These are phyloP conservation scores for Xerocomellus intermedius DNA, from an alignment of 768 basidiomycete genomes.

Conservation along the genomic window DNA sequence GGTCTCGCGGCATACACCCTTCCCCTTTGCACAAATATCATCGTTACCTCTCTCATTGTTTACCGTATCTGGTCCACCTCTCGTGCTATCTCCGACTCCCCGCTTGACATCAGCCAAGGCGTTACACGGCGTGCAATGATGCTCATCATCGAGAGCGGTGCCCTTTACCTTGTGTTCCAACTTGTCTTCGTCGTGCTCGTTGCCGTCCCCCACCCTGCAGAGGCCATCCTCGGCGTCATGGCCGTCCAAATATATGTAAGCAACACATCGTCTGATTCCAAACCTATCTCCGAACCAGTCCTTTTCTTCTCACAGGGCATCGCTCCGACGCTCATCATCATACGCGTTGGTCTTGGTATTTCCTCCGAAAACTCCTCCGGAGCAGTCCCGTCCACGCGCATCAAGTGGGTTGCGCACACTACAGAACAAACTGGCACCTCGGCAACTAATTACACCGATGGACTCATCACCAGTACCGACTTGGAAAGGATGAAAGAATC, in stretches of 20 bases:
- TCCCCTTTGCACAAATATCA: slow-evolving; percentile 41
- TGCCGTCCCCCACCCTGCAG: slow-evolving; percentile 34
- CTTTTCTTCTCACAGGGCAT: slow-evolving; percentile 26
- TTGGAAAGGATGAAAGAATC: slow-evolving; percentile 16
- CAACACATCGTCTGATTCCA: neutral
- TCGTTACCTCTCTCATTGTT: slow-evolving; percentile 43
- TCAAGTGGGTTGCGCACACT: slow-evolving; percentile 22
- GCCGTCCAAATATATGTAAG: slow-evolving; percentile 43
- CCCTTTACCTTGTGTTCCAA: slow-evolving; percentile 40
- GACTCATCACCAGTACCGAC: slow-evolving; percentile 15
- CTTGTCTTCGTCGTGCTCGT: slow-evolving; percentile 42
- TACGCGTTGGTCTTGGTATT: slow-evolving; percentile 33
- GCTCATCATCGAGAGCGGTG: slow-evolving; percentile 41
- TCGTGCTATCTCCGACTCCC: slow-evolving; percentile 8
- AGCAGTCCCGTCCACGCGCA: slow-evolving; percentile 19
- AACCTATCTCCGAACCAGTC: neutral
- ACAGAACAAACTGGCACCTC: slow-evolving; percentile 14
- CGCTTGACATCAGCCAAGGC: slow-evolving; percentile 11
- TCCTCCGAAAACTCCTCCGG: slow-evolving; percentile 24
- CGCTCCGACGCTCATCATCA: slow-evolving; percentile 37
- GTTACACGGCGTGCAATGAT: slow-evolving; percentile 27
- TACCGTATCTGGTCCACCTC: slow-evolving; percentile 37
- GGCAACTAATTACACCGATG: slow-evolving; percentile 23
- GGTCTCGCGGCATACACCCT: slow-evolving; percentile 37
- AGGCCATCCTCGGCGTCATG: slow-evolving; percentile 36